Evolutionary conservation across 2,329 filamentous ascomycete genomes (phyloP).

Genomic region (Phialocephala subalpina): DNA sequence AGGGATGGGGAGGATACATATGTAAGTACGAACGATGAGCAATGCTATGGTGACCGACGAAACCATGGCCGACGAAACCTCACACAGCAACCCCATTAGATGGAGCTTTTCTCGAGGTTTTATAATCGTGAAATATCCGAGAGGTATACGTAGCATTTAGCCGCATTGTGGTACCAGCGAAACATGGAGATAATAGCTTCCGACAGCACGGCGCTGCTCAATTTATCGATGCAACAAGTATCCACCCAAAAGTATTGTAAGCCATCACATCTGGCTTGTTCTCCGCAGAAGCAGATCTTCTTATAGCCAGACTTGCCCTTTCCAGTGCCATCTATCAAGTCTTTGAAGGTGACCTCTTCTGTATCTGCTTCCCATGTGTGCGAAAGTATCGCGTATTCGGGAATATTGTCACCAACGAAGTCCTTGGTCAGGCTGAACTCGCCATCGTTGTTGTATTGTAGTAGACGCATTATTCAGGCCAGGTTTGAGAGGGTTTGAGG

Average conservation of each 20-base stretch:
- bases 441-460: conserved; percentile 17
- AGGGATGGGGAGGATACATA: no score
- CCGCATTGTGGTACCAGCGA: background rate
- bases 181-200: background rate
- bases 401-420: background rate
- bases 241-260: no score
- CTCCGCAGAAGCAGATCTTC: no score
- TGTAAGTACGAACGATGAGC: no score
- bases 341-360: background rate
- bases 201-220: background rate
- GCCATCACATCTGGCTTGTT: no score
- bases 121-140: background rate
- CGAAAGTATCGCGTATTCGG: background rate
- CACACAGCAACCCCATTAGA: no score
- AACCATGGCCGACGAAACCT: no score
- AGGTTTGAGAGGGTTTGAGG: background rate
- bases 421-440: conserved; percentile 23
- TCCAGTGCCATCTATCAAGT: background rate
- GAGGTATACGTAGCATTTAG: background rate
- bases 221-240: no score
- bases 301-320: background rate
- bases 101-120: no score
- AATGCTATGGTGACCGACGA: no score
- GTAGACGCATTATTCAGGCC: conserved; percentile 15
- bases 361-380: background rate